Evolutionary conservation across 1,284 basidiomycete genomes (phyloP).

Genomic region (Cutaneotrichosporon sp.): DNA sequence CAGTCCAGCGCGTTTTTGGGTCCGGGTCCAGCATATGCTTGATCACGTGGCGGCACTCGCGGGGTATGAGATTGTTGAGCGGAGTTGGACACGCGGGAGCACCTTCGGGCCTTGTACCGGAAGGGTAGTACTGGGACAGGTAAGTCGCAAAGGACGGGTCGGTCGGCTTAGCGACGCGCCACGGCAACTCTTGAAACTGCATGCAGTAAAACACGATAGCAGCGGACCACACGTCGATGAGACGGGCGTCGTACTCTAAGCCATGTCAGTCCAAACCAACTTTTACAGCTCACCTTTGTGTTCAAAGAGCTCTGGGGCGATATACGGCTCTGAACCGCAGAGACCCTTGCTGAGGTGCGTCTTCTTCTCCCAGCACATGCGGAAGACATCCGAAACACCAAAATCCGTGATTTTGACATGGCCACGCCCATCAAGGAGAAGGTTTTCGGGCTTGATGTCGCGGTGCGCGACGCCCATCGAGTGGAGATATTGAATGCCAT

Average conservation of each 20-base stretch:
- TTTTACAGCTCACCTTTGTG: conserved; percentile 72
- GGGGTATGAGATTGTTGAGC: conserved; percentile 80
- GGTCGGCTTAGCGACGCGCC: conserved; percentile 83
- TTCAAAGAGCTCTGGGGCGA: conserved; percentile 95
- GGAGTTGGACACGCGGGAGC: conserved; percentile 36
- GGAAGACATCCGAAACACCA: conserved; percentile 95
- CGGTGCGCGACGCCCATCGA: conserved; percentile 94
- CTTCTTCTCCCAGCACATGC: conserved; percentile 95
- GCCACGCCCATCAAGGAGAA: conserved; percentile 87
- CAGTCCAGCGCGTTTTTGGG: conserved; percentile 68
- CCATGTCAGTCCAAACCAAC: neutral
- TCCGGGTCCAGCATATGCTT: conserved; percentile 96
- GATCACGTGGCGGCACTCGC: conserved; percentile 76
- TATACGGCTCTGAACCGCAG: conserved; percentile 97
- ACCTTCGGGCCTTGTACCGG: conserved; percentile 18
- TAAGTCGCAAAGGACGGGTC: conserved; percentile 84
- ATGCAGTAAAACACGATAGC: conserved; percentile 98
- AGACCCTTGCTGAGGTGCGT: conserved; percentile 95
- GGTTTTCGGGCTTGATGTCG: conserved; percentile 96
- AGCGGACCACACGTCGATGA: conserved; percentile 97
- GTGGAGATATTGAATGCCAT: conserved; percentile 63
- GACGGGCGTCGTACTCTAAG: conserved; percentile 94
- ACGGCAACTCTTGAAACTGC: conserved; percentile 93
- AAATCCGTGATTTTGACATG: conserved; percentile 99
- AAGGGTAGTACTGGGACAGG: conserved; percentile 57